Evolutionary conservation across 352 stramenopile genomes (phyloP), one percentile per base, ranked within the genome.

Genomic region (Aphanomyces astaci): DNA sequence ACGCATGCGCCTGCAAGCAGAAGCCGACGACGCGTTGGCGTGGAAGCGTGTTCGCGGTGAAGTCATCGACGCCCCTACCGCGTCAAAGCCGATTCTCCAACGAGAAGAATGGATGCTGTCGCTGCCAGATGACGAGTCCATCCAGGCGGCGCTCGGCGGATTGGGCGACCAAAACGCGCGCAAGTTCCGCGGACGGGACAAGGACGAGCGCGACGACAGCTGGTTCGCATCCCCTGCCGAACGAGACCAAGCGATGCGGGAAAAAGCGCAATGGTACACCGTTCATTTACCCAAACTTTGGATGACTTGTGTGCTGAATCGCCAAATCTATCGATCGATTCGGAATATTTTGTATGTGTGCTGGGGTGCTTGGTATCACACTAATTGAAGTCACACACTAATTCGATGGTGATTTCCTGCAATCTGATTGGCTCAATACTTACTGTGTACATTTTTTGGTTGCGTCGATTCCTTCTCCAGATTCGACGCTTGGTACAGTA

Each of bases 101-200:
- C 81, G 84, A 31, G 77, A 93, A 73, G 81, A 84, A 30, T 95
- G 86, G 86, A 95, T 95, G 86, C 92, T 82, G 0, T 80, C 89
- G 65, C 90, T 92, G 82, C 83, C 84, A 13, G 77, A 89, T 52
- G 86, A 78, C 73, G 86, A 80, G 24, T 86, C 87, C 36, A 71
- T 92, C 19, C 77, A 90, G 28, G 84, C 90, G 55, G 87, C 82
- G 0, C 77, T 94, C n/a, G 86, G 82, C 19, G 72, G 79, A 9
- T 43, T 56, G 2, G 87, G 80, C 51, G 74, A 78, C 15, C 76
- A 72, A 19, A 72, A 65, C 17, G 64, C 74, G 0, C 84, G 86
- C 3, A 89, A 89, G 48, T 54, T 72, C 60, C 45, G 71, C 46
- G 90, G 9, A 24, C 62, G 62, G 13, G 62, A 57, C 30, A 68